Evolutionary conservation across 495 filamentous ascomycete species (phyloP).

Genomic region (Amphirosellinia nigrospora): DNA sequence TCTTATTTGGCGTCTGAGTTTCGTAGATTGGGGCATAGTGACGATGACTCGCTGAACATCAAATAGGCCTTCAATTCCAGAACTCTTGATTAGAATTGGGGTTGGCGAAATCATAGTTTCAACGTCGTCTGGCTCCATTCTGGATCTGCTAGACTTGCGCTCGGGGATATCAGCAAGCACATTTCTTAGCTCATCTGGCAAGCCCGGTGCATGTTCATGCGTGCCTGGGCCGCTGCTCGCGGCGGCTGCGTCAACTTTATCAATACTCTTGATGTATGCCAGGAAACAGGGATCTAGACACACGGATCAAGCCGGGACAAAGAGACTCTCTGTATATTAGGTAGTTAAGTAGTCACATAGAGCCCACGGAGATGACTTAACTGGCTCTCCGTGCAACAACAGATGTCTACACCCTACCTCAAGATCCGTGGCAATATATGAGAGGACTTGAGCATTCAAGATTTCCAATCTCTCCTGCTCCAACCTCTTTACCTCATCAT

Average conservation of each 20-base stretch:
- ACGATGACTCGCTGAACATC: conserved; percentile 51
- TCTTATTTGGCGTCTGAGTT: conserved; percentile 39
- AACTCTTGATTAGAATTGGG: conserved; percentile 47
- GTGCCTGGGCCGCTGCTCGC: background rate
- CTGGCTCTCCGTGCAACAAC: too few relatives aligned
- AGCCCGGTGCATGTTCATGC: background rate
- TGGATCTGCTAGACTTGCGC: conserved; percentile 24
- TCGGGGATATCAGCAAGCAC: conserved; percentile 29
- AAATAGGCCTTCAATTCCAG: conserved; percentile 48
- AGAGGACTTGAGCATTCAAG: conserved; percentile 25
- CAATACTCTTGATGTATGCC: too few relatives aligned
- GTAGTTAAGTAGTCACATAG: too few relatives aligned
- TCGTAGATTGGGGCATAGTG: conserved; percentile 40
- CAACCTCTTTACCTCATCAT: background rate
- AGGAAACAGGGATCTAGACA: too few relatives aligned
- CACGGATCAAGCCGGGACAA: too few relatives aligned
- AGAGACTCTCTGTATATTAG: too few relatives aligned
- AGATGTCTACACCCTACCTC: too few relatives aligned
- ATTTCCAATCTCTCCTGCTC: background rate
- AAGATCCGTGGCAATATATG: too few relatives aligned
- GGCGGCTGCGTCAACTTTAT: background rate
- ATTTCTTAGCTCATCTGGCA: conserved; percentile 25
- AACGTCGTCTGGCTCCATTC: conserved; percentile 20
- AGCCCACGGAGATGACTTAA: too few relatives aligned
- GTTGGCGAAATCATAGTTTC: conserved; percentile 46